Evolutionary conservation across 2,329 filamentous ascomycete genomes (phyloP), one percentile per base, ranked within the genome.

Genomic region (Escovopsis sp.): DNA sequence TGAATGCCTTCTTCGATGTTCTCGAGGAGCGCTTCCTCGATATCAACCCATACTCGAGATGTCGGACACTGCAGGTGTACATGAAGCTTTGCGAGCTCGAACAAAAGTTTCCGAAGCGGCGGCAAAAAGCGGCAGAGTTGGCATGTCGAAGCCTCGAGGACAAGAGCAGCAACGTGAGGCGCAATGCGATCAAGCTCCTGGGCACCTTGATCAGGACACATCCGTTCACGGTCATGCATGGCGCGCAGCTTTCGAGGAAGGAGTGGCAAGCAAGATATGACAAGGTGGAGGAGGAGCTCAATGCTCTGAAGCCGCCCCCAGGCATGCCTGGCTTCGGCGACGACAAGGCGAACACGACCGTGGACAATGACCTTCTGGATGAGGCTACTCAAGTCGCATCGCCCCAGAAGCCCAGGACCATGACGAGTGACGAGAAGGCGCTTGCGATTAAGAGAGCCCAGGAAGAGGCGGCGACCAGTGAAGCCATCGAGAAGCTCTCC

Each of bases 1-100:
- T 98, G 47, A 91, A 93, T 51, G 87, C 88, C 18, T 98, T 96
- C 59, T 96, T 96, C 55, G 89, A 96, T 54, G 88, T 96, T 0
- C 69, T 98, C 3, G 88, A 98, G 58, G 89, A 96, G 63, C 80
- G 91, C 11, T 98, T 98, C 62, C 71, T 96, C 40, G 91, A 98
- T 54, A 77, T 94, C 55, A 98, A 96, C 60, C 93, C 91, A 0
- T 98, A 96, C 64, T 95, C 87, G 58, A 77, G 91, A 55, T 93
- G 84, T 62, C 75, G 89, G 52, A 80, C 86, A 2, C 85, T 98
- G 46, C 91, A 98, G 57, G 91, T 96, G 4, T 95, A 91, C 55
- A 76, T 85, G 63, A 89, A 80, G 56, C 73, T 98, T 11, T 95
- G 88, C 54, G 87, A 95, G 44, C 71, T 96, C n/a, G 86, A 94